Evolutionary conservation across 345 rosid species (phyloP).

Genomic region (Isatis tinctoria): DNA sequence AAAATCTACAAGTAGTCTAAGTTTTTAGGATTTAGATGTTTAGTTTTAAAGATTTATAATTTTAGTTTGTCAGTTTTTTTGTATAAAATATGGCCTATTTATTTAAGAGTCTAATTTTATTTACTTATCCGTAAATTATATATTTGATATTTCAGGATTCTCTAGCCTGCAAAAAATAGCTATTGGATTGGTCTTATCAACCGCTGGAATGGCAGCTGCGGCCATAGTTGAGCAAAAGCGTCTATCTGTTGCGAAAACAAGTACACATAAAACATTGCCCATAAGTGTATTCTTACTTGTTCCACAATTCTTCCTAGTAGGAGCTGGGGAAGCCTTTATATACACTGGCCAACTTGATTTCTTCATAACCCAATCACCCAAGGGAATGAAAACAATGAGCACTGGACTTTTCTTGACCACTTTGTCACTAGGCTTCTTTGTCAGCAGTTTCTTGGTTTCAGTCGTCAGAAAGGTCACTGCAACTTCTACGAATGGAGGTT

Average conservation of each 20-base stretch:
- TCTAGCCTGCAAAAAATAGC: constrained; percentile 57
- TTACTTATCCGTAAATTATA: neutral
- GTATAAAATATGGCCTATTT: neutral
- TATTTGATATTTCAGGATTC: constrained; percentile 37
- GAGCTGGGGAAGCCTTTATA: constrained; percentile 62
- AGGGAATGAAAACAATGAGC: constrained; percentile 72
- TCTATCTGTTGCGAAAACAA: constrained; percentile 35
- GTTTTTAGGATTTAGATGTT: neutral
- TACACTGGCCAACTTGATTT: constrained; percentile 74
- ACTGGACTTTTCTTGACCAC: constrained; percentile 64
- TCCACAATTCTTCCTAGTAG: constrained; percentile 65
- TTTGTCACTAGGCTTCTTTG: constrained; percentile 57
- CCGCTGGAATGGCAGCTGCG: constrained; percentile 57
- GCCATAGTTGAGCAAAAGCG: constrained; percentile 44
- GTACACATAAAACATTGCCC: constrained; percentile 32
- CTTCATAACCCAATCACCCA: constrained; percentile 64
- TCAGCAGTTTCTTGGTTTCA: constrained; percentile 56
- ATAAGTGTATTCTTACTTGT: constrained; percentile 49
- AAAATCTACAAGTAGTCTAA: neutral
- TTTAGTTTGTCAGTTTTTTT: neutral
- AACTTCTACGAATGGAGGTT: constrained; percentile 28
- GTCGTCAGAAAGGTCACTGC: constrained; percentile 39
- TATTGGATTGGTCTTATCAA: constrained; percentile 55
- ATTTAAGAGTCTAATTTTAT: neutral
- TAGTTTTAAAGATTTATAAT: neutral